Conservation (phyloP, 2,329 filamentous ascomycete genomes). For the Sclerotinia borealis region DNA sequence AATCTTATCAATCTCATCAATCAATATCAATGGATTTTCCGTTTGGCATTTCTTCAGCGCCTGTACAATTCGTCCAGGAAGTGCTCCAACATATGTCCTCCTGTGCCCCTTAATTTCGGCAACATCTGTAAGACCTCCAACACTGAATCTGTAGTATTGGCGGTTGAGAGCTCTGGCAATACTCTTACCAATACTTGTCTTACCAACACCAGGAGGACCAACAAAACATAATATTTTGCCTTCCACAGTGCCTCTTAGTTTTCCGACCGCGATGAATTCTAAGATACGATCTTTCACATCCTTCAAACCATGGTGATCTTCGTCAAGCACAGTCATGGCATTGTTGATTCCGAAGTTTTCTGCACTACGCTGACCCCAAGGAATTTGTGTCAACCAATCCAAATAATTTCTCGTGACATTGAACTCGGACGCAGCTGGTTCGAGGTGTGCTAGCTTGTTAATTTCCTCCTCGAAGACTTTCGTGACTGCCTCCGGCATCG, state of each 20-base stretch:
- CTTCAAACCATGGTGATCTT: conserved; percentile 94
- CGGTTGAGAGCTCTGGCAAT: conserved; percentile 91
- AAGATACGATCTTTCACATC: conserved; percentile 98
- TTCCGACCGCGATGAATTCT: conserved; percentile 97
- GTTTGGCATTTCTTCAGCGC: conserved; percentile 98
- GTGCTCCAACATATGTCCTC: conserved; percentile 89
- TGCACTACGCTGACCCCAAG: conserved; percentile 90
- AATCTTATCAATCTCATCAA: conserved; percentile 98
- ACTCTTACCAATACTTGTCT: conserved; percentile 98
- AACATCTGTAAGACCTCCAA: conserved; percentile 93
- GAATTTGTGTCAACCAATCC: conserved; percentile 97
- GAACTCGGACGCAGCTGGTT: conserved; percentile 94
- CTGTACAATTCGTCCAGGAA: conserved; percentile 95
- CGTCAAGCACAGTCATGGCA: conserved; percentile 82
- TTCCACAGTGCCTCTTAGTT: conserved; percentile 92
- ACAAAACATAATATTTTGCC: conserved; percentile 98
- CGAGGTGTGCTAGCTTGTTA: conserved; percentile 91
- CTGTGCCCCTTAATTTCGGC: conserved; percentile 98
- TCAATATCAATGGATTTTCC: conserved; percentile 92
- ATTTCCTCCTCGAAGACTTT: conserved; percentile 98
- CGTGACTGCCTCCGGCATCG: conserved; percentile 93
- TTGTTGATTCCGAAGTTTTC: conserved; percentile 96
- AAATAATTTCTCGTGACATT: conserved; percentile 98
- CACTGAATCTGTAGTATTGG: conserved; percentile 97
- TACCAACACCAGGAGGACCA: conserved; percentile 92